Conservation (phyloP, 202 grass and related monocot genomes). For the Panicum virgatum region DNA sequence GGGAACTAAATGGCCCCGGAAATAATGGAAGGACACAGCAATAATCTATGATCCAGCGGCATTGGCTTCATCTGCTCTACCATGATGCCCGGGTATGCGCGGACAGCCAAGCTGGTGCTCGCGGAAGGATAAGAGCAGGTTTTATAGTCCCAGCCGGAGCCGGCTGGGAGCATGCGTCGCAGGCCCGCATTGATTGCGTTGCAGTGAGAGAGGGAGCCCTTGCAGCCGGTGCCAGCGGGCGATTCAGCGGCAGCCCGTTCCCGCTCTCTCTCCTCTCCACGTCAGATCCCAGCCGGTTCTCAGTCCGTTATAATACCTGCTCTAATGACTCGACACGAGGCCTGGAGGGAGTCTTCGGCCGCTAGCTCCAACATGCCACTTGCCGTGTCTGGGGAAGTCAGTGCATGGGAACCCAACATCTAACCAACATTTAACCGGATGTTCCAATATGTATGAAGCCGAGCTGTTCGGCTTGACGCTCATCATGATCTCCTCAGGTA, state of each 20-base stretch:
- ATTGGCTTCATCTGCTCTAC: neutral
- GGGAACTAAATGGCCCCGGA: too few relatives aligned
- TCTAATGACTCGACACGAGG: neutral
- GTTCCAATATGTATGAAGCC: neutral
- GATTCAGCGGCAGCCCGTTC: too few relatives aligned
- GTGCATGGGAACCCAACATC: conserved; percentile 29
- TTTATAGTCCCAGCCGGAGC: too few relatives aligned
- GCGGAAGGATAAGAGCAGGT: too few relatives aligned
- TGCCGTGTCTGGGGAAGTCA: conserved; percentile 28
- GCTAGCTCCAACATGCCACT: conserved; percentile 27
- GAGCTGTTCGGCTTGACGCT: neutral
- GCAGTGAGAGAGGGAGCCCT: too few relatives aligned
- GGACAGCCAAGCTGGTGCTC: conserved; percentile 2
- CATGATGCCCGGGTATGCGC: conserved; percentile 15
- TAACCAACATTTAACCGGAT: conserved; percentile 26
- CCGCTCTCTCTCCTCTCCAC: too few relatives aligned
- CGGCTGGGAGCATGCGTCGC: too few relatives aligned
- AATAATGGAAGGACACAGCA: neutral
- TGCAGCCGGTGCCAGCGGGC: too few relatives aligned
- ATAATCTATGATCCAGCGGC: neutral
- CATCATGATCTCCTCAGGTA: neutral
- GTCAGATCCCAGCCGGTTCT: too few relatives aligned
- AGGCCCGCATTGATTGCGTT: too few relatives aligned
- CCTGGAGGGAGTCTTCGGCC: neutral
- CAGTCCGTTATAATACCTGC: too few relatives aligned